A percentile compares a stretch with the other conserved stretches of the same genome.
These are phyloP conservation scores for Alloteropsis semialata DNA, from an alignment of 176 grass and related monocot genomes.

Conservation along the genomic window DNA sequence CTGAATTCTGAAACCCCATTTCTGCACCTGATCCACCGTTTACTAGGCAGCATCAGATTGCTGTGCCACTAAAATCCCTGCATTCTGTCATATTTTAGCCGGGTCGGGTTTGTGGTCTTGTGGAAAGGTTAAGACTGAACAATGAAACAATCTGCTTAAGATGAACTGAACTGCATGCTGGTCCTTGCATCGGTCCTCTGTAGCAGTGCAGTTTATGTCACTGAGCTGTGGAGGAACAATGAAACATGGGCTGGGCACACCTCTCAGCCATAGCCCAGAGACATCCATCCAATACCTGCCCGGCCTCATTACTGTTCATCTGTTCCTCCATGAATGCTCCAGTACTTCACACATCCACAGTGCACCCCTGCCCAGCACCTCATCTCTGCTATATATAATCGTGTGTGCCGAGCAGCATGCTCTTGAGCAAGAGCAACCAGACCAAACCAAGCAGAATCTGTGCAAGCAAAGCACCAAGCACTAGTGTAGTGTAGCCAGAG, in stretches of 20 bases:
- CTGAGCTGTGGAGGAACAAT: background rate
- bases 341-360: background rate
- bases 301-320: background rate
- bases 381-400: background rate
- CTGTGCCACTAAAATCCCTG: background rate
- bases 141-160: background rate
- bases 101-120: background rate
- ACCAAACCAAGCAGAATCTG: background rate
- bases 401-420: background rate
- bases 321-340: background rate
- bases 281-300: background rate
- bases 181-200: background rate
- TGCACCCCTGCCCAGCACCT: background rate
- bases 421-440: too few relatives aligned
- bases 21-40: background rate
- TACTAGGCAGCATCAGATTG: background rate
- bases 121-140: background rate
- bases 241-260: too few relatives aligned
- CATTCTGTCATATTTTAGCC: background rate
- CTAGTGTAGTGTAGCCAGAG: too few relatives aligned
- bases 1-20: background rate
- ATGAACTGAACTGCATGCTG: background rate
- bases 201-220: background rate
- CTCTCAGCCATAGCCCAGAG: too few relatives aligned
- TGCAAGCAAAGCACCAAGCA: background rate